These are phyloP conservation scores for Salix purpurea DNA, from an alignment of 345 rosid species.

Conservation along the genomic window DNA sequence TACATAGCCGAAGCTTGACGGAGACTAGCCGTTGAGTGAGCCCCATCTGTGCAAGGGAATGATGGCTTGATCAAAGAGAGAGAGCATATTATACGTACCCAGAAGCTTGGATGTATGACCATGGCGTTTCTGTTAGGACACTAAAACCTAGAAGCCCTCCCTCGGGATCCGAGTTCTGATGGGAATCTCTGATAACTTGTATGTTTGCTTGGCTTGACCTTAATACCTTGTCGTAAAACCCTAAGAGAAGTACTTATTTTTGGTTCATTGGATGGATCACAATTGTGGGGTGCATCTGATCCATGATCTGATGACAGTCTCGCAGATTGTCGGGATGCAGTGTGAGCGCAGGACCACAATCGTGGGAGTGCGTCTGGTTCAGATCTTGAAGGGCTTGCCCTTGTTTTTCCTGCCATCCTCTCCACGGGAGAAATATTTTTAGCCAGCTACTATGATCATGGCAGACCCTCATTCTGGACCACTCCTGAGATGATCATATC, in stretches of 20 bases:
- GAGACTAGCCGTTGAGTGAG: background rate
- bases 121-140: background rate
- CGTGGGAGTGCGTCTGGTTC: slow-evolving; percentile 9
- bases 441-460: slow-evolving; percentile 7
- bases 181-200: slow-evolving; percentile 13
- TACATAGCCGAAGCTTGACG: background rate
- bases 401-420: slow-evolving; percentile 6
- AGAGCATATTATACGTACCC: background rate
- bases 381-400: slow-evolving; percentile 12
- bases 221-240: background rate
- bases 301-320: too few species aligned
- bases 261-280: background rate
- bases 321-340: background rate
- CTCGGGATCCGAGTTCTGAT: slow-evolving; percentile 30
- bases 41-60: background rate
- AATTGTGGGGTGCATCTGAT: background rate
- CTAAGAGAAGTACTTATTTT: slow-evolving; percentile 3
- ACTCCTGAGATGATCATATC: background rate
- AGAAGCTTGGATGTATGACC: background rate
- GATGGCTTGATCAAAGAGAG: background rate
- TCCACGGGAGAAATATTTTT: background rate
- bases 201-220: background rate
- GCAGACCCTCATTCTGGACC: slow-evolving; percentile 19
- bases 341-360: slow-evolving; percentile 21
- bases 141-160: background rate